These are phyloP conservation scores for Spathaspora gorwiae DNA, from an alignment of 805 yeast genomes.

Conservation along the genomic window DNA sequence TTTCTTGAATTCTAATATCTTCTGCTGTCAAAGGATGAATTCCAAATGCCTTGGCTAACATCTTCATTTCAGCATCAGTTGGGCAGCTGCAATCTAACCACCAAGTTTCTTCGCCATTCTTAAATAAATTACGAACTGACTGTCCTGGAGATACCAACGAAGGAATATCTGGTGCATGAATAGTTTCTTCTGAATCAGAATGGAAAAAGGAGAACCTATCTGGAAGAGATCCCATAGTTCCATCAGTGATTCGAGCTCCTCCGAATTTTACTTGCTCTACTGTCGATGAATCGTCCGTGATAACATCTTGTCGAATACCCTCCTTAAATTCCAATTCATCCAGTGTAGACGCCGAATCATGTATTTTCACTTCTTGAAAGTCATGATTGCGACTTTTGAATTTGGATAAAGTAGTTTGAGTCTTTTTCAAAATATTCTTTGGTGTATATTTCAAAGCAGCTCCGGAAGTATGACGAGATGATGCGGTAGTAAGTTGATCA, in stretches of 20 bases:
- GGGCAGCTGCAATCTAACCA: slow-evolving; percentile 96
- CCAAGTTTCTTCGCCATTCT: slow-evolving; percentile 77
- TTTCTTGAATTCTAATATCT: slow-evolving; percentile 93
- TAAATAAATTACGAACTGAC: slow-evolving; percentile 65
- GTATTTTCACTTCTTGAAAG: neutral
- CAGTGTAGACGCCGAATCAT: neutral
- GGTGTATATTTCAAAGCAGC: slow-evolving; percentile 61
- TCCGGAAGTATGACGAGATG: neutral
- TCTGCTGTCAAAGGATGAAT: slow-evolving; percentile 97
- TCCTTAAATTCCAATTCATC: neutral
- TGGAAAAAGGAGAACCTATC: slow-evolving; percentile 82
- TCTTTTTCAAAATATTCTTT: slow-evolving; percentile 24
- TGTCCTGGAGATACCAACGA: slow-evolving; percentile 65
- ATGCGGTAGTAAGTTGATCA: neutral
- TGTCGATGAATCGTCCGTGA: slow-evolving; percentile 7
- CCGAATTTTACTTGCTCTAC: slow-evolving; percentile 39
- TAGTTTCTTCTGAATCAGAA: slow-evolving; percentile 77
- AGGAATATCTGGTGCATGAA: slow-evolving; percentile 85
- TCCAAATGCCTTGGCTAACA: slow-evolving; percentile 88
- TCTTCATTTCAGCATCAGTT: slow-evolving; percentile 91
- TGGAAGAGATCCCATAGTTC: slow-evolving; percentile 35
- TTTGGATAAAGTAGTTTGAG: slow-evolving; percentile 2
- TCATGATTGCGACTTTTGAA: neutral
- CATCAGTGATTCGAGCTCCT: slow-evolving; percentile 29
- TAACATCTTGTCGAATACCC: neutral